Conservation (phyloP, 768 basidiomycete species). For the Neoboletus subvelutipes region DNA sequence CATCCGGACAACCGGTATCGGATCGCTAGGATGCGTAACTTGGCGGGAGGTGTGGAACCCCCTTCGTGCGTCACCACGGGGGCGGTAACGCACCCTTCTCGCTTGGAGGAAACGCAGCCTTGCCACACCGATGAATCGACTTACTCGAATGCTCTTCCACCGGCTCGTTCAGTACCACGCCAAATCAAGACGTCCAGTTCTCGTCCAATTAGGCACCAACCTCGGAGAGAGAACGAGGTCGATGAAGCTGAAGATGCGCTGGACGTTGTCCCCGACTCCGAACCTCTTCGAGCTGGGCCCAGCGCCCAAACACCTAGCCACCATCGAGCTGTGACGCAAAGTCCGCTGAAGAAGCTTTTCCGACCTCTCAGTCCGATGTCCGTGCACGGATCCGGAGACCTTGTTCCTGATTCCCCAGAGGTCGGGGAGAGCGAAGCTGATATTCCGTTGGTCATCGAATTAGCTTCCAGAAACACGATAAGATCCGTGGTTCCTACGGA, state of each 20-base stretch:
- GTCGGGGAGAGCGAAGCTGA: conserved; percentile 36
- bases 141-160: background rate
- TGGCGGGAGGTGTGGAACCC: conserved; percentile 23
- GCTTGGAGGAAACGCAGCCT: conserved; percentile 20
- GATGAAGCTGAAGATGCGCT: conserved; percentile 35
- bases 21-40: conserved; percentile 25
- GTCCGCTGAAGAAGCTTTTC: conserved; percentile 18
- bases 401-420: conserved; percentile 29
- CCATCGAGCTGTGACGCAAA: conserved; percentile 1
- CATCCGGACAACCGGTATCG: conserved; percentile 35
- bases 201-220: background rate
- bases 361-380: conserved; percentile 25
- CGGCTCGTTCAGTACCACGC: conserved; percentile 1
- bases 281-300: conserved; percentile 42
- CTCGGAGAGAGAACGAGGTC: background rate
- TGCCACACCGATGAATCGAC: background rate
- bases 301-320: conserved; percentile 9
- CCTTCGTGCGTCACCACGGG: conserved; percentile 11
- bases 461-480: conserved; percentile 21
- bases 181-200: background rate
- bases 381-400: conserved; percentile 24
- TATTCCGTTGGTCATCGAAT: conserved; percentile 42
- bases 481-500: background rate
- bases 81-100: conserved; percentile 18
- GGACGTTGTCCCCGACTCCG: conserved; percentile 66